Evolutionary conservation across 768 basidiomycete species (phyloP).

Genomic region (Mycena haematopus): DNA sequence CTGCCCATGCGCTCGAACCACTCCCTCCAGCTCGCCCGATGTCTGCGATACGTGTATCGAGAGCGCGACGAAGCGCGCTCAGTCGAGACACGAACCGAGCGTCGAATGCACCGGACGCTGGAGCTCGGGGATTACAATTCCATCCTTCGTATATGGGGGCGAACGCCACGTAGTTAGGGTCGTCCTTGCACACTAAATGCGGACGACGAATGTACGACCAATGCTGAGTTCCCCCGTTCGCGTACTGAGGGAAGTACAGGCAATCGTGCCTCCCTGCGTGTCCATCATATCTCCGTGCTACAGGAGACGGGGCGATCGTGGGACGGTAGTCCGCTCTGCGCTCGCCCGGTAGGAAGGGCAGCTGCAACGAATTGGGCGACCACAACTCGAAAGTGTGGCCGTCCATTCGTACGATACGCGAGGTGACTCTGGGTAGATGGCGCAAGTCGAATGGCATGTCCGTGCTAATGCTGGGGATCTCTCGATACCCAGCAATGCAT

Average conservation of each 20-base stretch:
- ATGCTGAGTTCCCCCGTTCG: not conserved
- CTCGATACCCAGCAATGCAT: not conserved
- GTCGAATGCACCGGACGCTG: not conserved
- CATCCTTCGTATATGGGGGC: not conserved
- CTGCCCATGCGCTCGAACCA: too few relatives aligned
- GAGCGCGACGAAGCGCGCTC: not conserved
- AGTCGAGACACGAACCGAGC: not conserved
- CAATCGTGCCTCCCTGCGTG: not conserved
- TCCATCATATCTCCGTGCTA: constrained; percentile 9
- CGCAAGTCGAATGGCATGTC: not conserved
- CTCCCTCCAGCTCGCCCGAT: too few relatives aligned
- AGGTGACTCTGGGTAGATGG: not conserved
- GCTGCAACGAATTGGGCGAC: constrained; percentile 6
- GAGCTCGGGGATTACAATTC: not conserved
- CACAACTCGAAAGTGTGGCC: not conserved
- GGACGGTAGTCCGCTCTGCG: too few relatives aligned
- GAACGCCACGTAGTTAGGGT: not conserved
- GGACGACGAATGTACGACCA: constrained; percentile 7
- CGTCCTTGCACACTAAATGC: not conserved
- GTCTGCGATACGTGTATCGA: not conserved
- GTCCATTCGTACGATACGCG: not conserved
- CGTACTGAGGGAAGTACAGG: not conserved
- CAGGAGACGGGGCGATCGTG: not conserved
- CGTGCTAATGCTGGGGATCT: not conserved
- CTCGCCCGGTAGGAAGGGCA: not conserved